Evolutionary conservation across 2,329 filamentous ascomycete genomes (phyloP).

Genomic region (Fusarium sp.): DNA sequence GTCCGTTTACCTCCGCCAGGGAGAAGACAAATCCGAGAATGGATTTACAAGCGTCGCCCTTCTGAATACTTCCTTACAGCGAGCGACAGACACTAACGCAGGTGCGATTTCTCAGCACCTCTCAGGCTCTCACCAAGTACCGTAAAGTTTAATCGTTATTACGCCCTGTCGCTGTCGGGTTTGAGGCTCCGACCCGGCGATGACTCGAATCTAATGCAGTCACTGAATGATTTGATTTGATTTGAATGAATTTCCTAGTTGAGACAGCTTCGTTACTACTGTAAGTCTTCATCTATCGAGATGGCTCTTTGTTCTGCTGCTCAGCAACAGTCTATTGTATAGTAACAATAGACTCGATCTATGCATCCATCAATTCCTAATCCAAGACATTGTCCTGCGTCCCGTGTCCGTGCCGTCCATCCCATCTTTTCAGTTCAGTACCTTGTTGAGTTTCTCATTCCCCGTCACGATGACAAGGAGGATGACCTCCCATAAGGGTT

Average conservation of each 20-base stretch:
- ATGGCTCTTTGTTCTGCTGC: conserved; percentile 26
- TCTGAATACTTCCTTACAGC: conserved; percentile 17
- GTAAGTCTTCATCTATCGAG: background rate
- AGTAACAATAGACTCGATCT: background rate
- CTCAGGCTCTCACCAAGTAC: background rate
- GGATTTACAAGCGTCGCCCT: conserved; percentile 34
- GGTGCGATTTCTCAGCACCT: conserved; percentile 38
- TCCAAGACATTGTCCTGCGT: conserved; percentile 35
- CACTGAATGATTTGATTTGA: conserved; percentile 4
- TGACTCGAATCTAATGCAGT: conserved; percentile 31
- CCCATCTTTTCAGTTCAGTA: conserved; percentile 1
- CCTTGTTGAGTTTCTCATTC: conserved; percentile 13
- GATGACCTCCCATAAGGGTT: conserved; percentile 27
- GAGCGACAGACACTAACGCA: conserved; percentile 10
- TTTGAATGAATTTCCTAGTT: conserved; percentile 17
- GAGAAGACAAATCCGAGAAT: conserved; percentile 30
- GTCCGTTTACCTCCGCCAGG: conserved; percentile 32
- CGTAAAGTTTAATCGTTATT: conserved; percentile 31
- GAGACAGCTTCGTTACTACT: background rate
- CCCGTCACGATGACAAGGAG: conserved; percentile 37
- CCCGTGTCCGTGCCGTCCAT: conserved; percentile 20
- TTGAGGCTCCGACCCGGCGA: conserved; percentile 25
- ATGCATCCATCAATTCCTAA: conserved; percentile 19
- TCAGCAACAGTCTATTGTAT: conserved; percentile 2
- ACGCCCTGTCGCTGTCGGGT: conserved; percentile 36